These are phyloP conservation scores for Trichoderma sp. DNA, from an alignment of 2,329 filamentous ascomycete genomes.

Conservation along the genomic window DNA sequence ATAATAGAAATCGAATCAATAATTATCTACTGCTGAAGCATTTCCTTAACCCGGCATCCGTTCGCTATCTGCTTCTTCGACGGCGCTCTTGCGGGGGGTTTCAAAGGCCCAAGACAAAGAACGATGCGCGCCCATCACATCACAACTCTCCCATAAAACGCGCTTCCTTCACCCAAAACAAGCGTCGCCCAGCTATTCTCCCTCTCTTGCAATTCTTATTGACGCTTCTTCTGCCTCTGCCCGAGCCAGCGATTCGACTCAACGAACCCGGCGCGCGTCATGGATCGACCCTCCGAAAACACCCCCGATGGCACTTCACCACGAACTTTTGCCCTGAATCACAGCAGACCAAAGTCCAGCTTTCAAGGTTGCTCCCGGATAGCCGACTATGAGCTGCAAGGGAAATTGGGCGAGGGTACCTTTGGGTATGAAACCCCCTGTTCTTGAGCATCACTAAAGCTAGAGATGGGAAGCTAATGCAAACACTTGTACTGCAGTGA, in stretches of 20 bases:
- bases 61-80: neutral
- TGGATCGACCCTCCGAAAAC: constrained; percentile 33
- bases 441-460: neutral
- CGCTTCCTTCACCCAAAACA: neutral
- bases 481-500: constrained; percentile 51
- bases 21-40: neutral
- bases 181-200: neutral
- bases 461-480: constrained; percentile 17
- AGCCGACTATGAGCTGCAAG: constrained; percentile 72
- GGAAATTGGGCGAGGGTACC: constrained; percentile 89
- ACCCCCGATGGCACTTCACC: constrained; percentile 47
- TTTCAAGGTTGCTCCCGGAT: constrained; percentile 87
- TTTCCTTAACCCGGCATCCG: neutral
- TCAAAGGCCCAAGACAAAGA: neutral
- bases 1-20: neutral
- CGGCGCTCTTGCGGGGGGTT: neutral
- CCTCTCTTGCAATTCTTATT: neutral
- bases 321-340: constrained; percentile 54
- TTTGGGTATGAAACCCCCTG: constrained; percentile 66
- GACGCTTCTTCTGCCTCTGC: neutral
- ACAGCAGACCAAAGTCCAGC: constrained; percentile 54
- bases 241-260: neutral
- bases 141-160: constrained; percentile 12
- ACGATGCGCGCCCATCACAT: constrained; percentile 20
- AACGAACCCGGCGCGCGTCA: constrained; percentile 21